Percentiles rank a stretch among this genome's conserved stretches.
Evolutionary conservation across 2,329 filamentous ascomycete genomes (phyloP).

Genomic region (Penicillium sp.): DNA sequence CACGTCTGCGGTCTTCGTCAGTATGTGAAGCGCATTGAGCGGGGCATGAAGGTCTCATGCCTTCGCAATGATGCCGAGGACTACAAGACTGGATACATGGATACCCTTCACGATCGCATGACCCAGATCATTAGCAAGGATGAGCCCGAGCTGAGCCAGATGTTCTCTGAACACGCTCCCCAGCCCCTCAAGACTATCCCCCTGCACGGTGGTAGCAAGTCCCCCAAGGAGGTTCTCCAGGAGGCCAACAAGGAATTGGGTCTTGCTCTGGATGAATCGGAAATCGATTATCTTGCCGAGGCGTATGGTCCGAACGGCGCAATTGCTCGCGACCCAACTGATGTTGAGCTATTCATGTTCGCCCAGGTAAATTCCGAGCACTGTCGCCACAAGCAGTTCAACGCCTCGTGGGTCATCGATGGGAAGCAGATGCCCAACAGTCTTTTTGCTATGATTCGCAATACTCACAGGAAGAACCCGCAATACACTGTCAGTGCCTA

Average conservation of each 20-base stretch:
- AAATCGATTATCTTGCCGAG: constrained; percentile 92
- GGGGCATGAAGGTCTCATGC: constrained; percentile 71
- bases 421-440: constrained; percentile 71
- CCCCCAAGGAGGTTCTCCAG: constrained; percentile 66
- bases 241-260: constrained; percentile 80
- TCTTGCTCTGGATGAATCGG: constrained; percentile 76
- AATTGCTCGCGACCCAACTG: constrained; percentile 62
- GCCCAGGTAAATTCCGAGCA: constrained; percentile 99
- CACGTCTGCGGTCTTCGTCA: constrained; percentile 78
- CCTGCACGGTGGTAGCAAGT: constrained; percentile 60
- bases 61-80: constrained; percentile 53
- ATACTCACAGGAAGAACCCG: constrained; percentile 76
- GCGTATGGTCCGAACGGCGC: constrained; percentile 62
- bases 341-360: constrained; percentile 98
- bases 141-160: constrained; percentile 63
- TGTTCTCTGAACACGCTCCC: constrained; percentile 69
- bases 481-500: constrained; percentile 89
- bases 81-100: constrained; percentile 52
- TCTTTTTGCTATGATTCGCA: constrained; percentile 92
- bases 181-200: constrained; percentile 68
- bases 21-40: constrained; percentile 73
- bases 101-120: constrained; percentile 88
- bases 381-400: constrained; percentile 86
- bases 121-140: constrained; percentile 70
- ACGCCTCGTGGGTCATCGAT: constrained; percentile 93